Base-by-base conservation (phyloP, 768 basidiomycete genomes). In the Dendrothele bispora region DNA sequence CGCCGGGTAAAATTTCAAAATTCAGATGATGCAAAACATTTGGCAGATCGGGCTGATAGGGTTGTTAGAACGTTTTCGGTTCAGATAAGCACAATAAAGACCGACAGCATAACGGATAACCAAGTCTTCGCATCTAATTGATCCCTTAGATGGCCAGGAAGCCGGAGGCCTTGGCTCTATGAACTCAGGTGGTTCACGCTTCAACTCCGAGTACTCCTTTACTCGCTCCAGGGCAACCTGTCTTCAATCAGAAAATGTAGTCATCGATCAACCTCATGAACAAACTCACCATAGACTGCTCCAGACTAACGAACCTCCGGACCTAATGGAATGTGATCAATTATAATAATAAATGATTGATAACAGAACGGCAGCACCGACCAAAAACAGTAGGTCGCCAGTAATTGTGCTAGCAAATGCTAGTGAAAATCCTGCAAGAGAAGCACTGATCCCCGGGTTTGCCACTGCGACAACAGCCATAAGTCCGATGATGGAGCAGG, bases 171-270 rank as follows among this genome's bases (percentile, higher is more conserved):
- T 72, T 3, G 91, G 91, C 49, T 97, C 91, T 35, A 90, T 63
- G 58, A 86, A 90, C 61, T 98, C 94, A 1, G 91, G 74, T 7
- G 85, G 77, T 69, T 98, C 94, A 22, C 78, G 78, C 34, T 71
- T 63, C 24, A 94, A 66, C 54, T 92, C 88, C 4, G 91, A 87
- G 62, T 88, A 95, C 68, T 95, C 94, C 61, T 93, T 93, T 63
- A 95, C 81, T 43, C 94, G 86, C 63, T 95, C 92, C 28, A 92
- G 69, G 26, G 89, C 85, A 54, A 91, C 87, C 87, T 88, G 46
- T 26, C 36, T 29, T 17, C 38, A 18, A 43, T 22, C 18, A 57
- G 7, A n/a, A 28, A 7, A 17, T 22, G 8, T 21, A n/a, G 46
- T 18, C n/a, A 25, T 17, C 25, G 25, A 48, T 12, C 18, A 14